Conservation (phyloP, 768 basidiomycete genomes). For the Pleurotus salmoneostramineus region DNA sequence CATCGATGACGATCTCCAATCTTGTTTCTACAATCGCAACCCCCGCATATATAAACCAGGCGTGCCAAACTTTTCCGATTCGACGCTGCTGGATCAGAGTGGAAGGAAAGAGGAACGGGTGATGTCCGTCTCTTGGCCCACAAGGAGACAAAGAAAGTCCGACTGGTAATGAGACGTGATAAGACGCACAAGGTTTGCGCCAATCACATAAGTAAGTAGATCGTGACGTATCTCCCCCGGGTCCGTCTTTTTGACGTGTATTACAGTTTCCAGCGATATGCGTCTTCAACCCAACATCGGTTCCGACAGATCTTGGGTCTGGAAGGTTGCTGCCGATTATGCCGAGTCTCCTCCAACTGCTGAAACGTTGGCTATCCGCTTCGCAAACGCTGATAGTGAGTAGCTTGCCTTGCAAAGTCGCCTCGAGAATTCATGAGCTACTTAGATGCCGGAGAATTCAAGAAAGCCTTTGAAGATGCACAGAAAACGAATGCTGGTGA, state of each 20-base stretch:
- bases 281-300: slow-evolving; percentile 95
- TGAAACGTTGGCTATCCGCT: slow-evolving; percentile 97
- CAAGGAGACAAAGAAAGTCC: slow-evolving; percentile 86
- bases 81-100: slow-evolving; percentile 70
- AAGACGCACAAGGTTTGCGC: slow-evolving; percentile 99
- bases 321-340: slow-evolving; percentile 95
- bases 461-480: slow-evolving; percentile 82
- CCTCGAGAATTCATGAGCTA: not conserved
- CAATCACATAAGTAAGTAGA: slow-evolving; percentile 83
- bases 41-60: slow-evolving; percentile 39
- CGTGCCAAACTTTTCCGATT: slow-evolving; percentile 98
- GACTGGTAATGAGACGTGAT: slow-evolving; percentile 98
- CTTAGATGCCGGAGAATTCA: slow-evolving; percentile 83
- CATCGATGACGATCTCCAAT: slow-evolving; percentile 22
- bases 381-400: slow-evolving; percentile 94
- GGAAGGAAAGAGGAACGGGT: slow-evolving; percentile 98
- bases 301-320: slow-evolving; percentile 99
- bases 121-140: slow-evolving; percentile 91
- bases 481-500: slow-evolving; percentile 63
- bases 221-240: no score
- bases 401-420: slow-evolving; percentile 10
- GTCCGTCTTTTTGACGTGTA: not conserved
- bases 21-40: no score
- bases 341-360: slow-evolving; percentile 85
- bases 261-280: slow-evolving; percentile 83